phyloP scores from a whole-genome alignment of 1,284 basidiomycete genomes.

The Cutaneotrichosporon mucoides region DNA sequence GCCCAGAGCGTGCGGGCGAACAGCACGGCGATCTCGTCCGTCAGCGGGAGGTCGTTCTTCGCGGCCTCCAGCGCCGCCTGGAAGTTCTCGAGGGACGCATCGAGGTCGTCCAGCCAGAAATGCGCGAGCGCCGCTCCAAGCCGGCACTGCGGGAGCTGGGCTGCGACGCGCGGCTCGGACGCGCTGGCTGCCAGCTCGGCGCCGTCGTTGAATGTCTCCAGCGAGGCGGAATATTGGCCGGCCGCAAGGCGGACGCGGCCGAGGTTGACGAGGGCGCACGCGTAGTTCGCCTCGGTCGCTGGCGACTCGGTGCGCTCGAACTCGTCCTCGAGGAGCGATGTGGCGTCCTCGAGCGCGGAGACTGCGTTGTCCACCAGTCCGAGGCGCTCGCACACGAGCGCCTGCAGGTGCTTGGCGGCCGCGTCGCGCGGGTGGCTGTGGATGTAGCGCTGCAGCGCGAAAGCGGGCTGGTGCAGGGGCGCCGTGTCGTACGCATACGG shows the following conservation, averaged over 20 bases:
- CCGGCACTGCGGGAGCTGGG: conserved; percentile 56
- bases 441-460: conserved; percentile 73
- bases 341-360: conserved; percentile 55
- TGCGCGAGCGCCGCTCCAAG: conserved; percentile 68
- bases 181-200: conserved; percentile 59
- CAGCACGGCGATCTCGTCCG: conserved; percentile 68
- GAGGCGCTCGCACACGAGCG: conserved; percentile 78
- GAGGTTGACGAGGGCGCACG: conserved; percentile 75
- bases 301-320: conserved; percentile 85
- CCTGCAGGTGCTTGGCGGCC: conserved; percentile 76
- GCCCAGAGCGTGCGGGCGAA: conserved; percentile 79
- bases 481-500: conserved; percentile 21
- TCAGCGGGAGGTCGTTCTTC: conserved; percentile 53
- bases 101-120: conserved; percentile 63
- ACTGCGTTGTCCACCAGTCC: conserved; percentile 66
- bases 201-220: conserved; percentile 68
- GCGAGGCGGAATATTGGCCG: conserved; percentile 59
- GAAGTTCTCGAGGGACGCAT: conserved; percentile 62
- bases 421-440: conserved; percentile 65
- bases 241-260: conserved; percentile 69
- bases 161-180: conserved; percentile 27
- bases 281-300: conserved; percentile 70
- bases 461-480: conserved; percentile 64
- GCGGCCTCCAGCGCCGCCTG: conserved; percentile 62
- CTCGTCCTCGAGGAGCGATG: conserved; percentile 69